Evolutionary conservation across 2,329 filamentous ascomycete species (phyloP).

Genomic region (Cercospora nicotianae): DNA sequence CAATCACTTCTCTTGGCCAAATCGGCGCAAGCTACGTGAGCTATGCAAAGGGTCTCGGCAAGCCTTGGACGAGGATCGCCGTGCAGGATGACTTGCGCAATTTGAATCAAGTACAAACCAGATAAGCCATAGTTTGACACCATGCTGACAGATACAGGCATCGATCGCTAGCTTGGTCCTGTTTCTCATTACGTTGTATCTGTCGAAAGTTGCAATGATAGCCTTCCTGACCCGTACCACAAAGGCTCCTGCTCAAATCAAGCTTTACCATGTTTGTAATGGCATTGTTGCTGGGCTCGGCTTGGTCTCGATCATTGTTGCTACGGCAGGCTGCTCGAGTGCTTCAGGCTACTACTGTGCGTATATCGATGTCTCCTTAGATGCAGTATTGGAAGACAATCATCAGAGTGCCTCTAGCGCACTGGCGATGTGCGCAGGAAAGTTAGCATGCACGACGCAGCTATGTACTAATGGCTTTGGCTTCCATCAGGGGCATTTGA

Average conservation of each 20-base stretch:
- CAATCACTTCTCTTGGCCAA: slow-evolving; percentile 33
- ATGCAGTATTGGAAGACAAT: not conserved
- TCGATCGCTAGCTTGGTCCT: slow-evolving; percentile 33
- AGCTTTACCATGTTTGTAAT: slow-evolving; percentile 32
- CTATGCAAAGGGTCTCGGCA: slow-evolving; percentile 33
- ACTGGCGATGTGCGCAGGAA: not conserved
- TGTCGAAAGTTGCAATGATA: slow-evolving; percentile 38
- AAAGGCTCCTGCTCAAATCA: slow-evolving; percentile 30
- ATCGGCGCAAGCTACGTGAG: slow-evolving; percentile 34
- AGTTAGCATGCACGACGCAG: not conserved
- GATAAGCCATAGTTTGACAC: not conserved
- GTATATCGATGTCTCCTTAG: not conserved
- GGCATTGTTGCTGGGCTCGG: slow-evolving; percentile 29
- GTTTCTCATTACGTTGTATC: slow-evolving; percentile 35
- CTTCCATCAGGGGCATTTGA: slow-evolving; percentile 22
- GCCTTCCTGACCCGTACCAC: slow-evolving; percentile 38
- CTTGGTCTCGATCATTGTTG: slow-evolving; percentile 35
- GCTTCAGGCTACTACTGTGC: slow-evolving; percentile 34
- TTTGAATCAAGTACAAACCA: slow-evolving; percentile 31
- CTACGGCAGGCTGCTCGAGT: slow-evolving; percentile 32
- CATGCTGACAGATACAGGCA: slow-evolving; percentile 24
- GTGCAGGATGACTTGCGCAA: slow-evolving; percentile 21
- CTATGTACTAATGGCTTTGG: not conserved
- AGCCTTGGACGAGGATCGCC: slow-evolving; percentile 27
- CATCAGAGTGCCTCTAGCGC: not conserved